These are phyloP conservation scores for Penicillium sumatraense DNA, from an alignment of 2,329 filamentous ascomycete genomes.

Conservation along the genomic window DNA sequence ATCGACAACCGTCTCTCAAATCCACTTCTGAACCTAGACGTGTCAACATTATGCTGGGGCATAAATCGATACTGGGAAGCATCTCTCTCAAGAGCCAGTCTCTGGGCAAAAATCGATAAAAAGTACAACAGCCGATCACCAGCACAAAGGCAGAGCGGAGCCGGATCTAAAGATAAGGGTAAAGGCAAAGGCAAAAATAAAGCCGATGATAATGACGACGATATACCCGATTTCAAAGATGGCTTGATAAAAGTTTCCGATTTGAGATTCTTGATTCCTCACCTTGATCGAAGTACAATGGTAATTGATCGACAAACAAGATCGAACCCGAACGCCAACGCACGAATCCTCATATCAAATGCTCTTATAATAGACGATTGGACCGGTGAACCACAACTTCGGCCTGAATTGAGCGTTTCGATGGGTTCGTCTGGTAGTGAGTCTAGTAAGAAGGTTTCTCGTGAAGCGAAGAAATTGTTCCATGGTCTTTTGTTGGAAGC, in stretches of 20 bases:
- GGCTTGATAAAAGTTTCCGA: slow-evolving; percentile 27
- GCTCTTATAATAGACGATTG: slow-evolving; percentile 42
- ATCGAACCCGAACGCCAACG: slow-evolving; percentile 6
- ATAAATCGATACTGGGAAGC: slow-evolving; percentile 49
- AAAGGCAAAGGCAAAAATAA: slow-evolving; percentile 12
- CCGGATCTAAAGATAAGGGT: too few species aligned
- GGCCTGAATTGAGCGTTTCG: slow-evolving; percentile 41
- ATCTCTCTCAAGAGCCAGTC: slow-evolving; percentile 38
- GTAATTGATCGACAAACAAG: slow-evolving; percentile 34
- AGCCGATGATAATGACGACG: not conserved
- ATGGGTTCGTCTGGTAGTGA: slow-evolving; percentile 11
- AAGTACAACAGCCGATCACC: slow-evolving; percentile 24
- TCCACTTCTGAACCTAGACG: slow-evolving; percentile 40
- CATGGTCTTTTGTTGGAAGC: slow-evolving; percentile 36
- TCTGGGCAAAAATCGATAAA: slow-evolving; percentile 42
- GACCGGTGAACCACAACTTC: slow-evolving; percentile 46
- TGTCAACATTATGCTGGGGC: slow-evolving; percentile 48
- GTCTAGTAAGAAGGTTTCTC: slow-evolving; percentile 36
- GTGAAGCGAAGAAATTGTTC: slow-evolving; percentile 45
- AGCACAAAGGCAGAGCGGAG: too few species aligned
- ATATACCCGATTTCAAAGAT: slow-evolving; percentile 4
- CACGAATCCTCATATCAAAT: slow-evolving; percentile 40
- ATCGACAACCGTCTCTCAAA: slow-evolving; percentile 39
- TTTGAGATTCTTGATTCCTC: slow-evolving; percentile 36
- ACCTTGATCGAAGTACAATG: slow-evolving; percentile 43